Percentiles rank a stretch among this genome's conserved stretches.
These are phyloP conservation scores for Miscanthus lutarioriparius DNA, from an alignment of 176 grass and related monocot species.

Conservation along the genomic window DNA sequence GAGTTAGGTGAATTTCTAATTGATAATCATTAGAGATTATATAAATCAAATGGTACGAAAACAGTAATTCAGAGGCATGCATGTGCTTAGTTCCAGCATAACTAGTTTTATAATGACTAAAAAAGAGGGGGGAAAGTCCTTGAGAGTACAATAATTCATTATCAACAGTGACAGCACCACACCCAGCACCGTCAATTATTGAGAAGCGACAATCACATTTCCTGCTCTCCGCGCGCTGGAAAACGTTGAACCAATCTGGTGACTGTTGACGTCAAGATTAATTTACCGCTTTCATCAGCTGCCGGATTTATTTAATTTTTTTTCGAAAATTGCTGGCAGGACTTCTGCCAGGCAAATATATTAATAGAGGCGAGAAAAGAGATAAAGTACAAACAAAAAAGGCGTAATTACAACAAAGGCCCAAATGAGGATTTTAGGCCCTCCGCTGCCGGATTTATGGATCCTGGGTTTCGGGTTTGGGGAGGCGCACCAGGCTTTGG, in stretches of 20 bases:
- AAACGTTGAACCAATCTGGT: not conserved
- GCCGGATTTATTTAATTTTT: no score
- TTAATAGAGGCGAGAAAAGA: no score
- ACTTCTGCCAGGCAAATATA: no score
- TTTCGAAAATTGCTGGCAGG: no score
- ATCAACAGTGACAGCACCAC: conserved; percentile 5
- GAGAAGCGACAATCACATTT: not conserved
- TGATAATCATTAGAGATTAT: not conserved
- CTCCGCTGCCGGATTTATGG: not conserved
- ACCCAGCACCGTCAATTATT: no score
- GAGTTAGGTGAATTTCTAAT: conserved; percentile 4
- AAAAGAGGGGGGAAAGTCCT: not conserved
- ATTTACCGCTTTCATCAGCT: no score
- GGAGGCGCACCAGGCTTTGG: not conserved
- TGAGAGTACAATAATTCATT: not conserved
- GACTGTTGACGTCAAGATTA: not conserved
- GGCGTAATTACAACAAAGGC: no score
- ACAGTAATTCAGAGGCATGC: not conserved
- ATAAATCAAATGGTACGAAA: not conserved
- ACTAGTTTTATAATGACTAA: not conserved
- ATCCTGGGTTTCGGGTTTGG: not conserved
- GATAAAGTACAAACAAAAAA: no score
- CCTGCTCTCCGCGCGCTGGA: not conserved
- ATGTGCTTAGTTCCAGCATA: not conserved
- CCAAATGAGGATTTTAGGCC: no score